Base-by-base conservation (phyloP, 208 protist genomes). In the Strigomonas culicis region DNA sequence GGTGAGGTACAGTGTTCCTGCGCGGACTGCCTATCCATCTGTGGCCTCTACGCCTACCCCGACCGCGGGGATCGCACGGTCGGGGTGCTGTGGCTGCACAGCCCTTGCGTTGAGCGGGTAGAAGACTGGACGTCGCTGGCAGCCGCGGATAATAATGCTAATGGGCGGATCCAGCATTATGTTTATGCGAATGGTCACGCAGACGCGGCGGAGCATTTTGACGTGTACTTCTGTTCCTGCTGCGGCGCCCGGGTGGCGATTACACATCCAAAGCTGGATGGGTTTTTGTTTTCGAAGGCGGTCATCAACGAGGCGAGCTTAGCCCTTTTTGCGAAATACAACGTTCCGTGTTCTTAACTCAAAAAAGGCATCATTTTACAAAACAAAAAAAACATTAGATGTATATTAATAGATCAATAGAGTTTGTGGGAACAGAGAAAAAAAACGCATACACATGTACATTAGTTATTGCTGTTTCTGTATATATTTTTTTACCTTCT, bases 191-290 rank as follows among this genome's bases (percentile, higher is more conserved):
- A n/a, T n/a, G n/a, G n/a, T n/a, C n/a, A n/a, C n/a, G n/a, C n/a
- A 34, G 1, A 27, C 30, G 44, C 32, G 10, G 52, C 28, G 25
- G 74, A 30, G 39, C n/a, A 55, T 3, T 87, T 76, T 34, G 46
- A 25, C 2, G 55, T 79, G 10, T 89, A 85, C 73, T 88, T 83
- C 22, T 95, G 89, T 55, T 25, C 60, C 17, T 68, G 64, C 8
- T 95, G 89, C 43, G 86, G 89, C 13, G 66, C 67, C 1, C 69
- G 72, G 25, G 19, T 93, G 41, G 86, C 64, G 19, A 79, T 91
- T 68, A 25, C 66, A 41, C 89, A 95, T 49, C 71, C 73, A 13
- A 78, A 74, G 0, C 64, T 90, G 49, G 73, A 74, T n/a, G 89
- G 89, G 1, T 25, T 82, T 3, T 60, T 95, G 24, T 43, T 95